Evolutionary conservation across 495 filamentous ascomycete species (phyloP).

Genomic region (Trichocladium antarcticum): DNA sequence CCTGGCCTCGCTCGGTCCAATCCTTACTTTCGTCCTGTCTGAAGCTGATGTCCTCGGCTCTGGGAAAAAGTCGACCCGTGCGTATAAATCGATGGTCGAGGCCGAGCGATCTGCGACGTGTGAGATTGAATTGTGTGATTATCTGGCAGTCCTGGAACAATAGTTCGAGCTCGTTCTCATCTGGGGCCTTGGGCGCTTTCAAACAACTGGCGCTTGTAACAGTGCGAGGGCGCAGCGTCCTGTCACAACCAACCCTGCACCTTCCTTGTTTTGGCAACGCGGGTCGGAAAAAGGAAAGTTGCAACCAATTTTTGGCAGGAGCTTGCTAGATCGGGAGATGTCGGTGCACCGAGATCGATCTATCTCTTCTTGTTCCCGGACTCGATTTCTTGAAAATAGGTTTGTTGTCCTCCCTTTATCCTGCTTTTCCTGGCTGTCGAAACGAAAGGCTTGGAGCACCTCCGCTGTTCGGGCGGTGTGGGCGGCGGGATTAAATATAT

Average conservation of each 20-base stretch:
- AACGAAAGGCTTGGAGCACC: neutral
- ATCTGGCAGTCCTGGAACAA: constrained; percentile 5
- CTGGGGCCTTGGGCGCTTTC: constrained; percentile 3
- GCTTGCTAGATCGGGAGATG: constrained; percentile 14
- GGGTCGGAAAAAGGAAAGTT: constrained; percentile 13
- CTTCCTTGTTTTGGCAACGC: constrained; percentile 23
- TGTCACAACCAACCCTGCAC: constrained; percentile 6
- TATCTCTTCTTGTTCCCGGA: too few species aligned
- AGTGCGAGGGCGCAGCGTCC: constrained; percentile 3
- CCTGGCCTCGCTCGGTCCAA: neutral
- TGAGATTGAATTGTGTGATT: constrained; percentile 5
- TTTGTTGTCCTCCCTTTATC: neutral
- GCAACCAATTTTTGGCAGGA: constrained; percentile 10
- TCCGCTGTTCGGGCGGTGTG: neutral
- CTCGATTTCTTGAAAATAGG: neutral
- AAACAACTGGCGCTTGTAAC: constrained; percentile 1
- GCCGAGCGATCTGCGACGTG: constrained; percentile 7
- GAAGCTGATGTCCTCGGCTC: too few species aligned
- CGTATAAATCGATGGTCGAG: too few species aligned
- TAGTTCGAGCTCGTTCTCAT: neutral
- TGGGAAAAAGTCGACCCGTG: too few species aligned
- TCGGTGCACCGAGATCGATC: too few species aligned
- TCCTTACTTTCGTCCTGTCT: neutral
- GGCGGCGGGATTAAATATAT: neutral
- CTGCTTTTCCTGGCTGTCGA: neutral